Base-by-base conservation (phyloP, 345 rosid species). In the Hypericum androsaemum region DNA sequence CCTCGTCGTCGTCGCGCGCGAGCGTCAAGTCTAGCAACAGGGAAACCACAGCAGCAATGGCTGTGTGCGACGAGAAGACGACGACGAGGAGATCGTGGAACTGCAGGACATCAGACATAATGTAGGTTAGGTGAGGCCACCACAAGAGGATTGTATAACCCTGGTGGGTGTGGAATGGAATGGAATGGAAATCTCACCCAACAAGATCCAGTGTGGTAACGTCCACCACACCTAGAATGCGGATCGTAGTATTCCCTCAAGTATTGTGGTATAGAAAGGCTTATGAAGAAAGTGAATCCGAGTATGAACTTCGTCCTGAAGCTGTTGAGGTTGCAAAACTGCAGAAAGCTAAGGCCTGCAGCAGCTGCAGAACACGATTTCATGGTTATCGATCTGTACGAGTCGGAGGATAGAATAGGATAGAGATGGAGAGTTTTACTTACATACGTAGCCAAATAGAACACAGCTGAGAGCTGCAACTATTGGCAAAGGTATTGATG, bases 321-420 rank as follows among this genome's bases (percentile, higher is more conserved):
- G 67, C 90, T 89, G 71, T 86, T 89, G 42, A 89, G 74, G 66
- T 86, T 86, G 61, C 94, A 89, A 79, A 84, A 89, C 37, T 89
- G 94, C 48, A 89, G 95, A 47, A 81, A 73, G 53, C 94, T 66
- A 16, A 89, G 78, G 37, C 94, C 90, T 13, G 74, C 86, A 5
- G 84, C 71, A 52, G 94, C 95, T 86, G 84, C 6, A 40, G 16
- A 35, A 39, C 36, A 43, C 4, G 1, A 14, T 32, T 22, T 37
- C 9, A 12, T 38, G 6, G 16, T 17, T 12, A 37, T 16, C 2
- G 22, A 39, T 64, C 53, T 56, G 43, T 13, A 7, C n/a, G n/a
- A n/a, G n/a, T n/a, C n/a, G n/a, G 40, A 35, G 1, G 4, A 15
- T 12, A 6, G 11, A 16, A 12, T 3, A 49, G 32, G 32, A 16